Base-by-base conservation (phyloP, 2,329 filamentous ascomycete species). In the Amauroascus niger region DNA sequence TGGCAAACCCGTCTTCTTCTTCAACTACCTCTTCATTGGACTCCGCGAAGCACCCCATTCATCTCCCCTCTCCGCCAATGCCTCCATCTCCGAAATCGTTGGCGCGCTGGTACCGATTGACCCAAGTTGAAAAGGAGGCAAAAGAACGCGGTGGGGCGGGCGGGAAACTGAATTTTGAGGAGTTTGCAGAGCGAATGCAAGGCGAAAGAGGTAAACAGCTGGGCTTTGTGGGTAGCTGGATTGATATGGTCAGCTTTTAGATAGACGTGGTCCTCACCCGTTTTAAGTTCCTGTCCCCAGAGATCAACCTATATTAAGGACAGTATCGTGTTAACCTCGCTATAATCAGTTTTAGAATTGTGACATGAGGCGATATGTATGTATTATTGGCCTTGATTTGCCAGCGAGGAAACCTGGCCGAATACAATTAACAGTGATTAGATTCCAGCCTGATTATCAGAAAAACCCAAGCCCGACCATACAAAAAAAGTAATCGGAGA, bases 211-310 rank as follows among this genome's bases (percentile, higher is more conserved):
- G 81, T 22, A 81, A 82, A 64, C 73, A 84, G 51, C 76, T 90
- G 57, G 86, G 87, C 60, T 91, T 95, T 68, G 76, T 96, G 45
- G 87, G 87, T 56, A 87, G 82, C 62, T 97, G 91, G 91, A 87
- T 96, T 68, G 90, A 96, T 59, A 76, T 81, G 76, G 79, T 79
- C 62, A 75, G 76, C 66, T 80, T 83, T 65, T 81, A 65, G 57
- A 20, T 24, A 6, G 33, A 37, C 14, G 40, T 3, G 43, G 5
- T 24, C 26, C 26, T 24, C 20, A 26, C 20, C 5, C 20, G 37
- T 18, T 40, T 40, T 40, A 4, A n/a, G 9, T 45, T 26, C 20
- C 33, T 6, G 26, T 9, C 9, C 9, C 26, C 26, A 30, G 9
- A 9, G 26, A 30, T 5, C 26, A n/a, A n/a, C n/a, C n/a, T n/a